These are phyloP conservation scores for Protea cynaroides DNA, from an alignment of 164 flowering plant species.

Conservation along the genomic window DNA sequence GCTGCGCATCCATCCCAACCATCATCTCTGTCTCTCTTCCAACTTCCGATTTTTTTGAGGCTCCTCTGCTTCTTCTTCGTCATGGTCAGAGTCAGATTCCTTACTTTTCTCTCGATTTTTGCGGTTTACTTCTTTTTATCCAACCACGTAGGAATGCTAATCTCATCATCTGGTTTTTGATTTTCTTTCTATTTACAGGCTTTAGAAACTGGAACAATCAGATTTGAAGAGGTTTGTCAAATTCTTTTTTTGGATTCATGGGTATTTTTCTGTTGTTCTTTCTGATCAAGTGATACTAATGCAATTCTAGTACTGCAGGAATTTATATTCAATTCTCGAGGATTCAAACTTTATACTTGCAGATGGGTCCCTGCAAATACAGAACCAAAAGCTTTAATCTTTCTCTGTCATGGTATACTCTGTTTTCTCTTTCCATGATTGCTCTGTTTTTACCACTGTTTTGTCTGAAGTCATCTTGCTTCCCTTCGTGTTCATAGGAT, in stretches of 20 bases:
- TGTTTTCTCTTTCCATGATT: too few species aligned
- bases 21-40: not conserved
- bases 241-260: not conserved
- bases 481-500: constrained; percentile 29
- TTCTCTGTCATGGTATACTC: constrained; percentile 47
- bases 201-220: not conserved
- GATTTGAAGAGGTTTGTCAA: not conserved
- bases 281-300: too few species aligned
- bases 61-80: not conserved
- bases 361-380: constrained; percentile 52
- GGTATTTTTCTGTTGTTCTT: too few species aligned
- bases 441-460: too few species aligned
- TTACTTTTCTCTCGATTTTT: not conserved
- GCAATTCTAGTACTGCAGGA: constrained; percentile 30
- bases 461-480: not conserved
- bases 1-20: too few species aligned
- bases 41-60: not conserved
- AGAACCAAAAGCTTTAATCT: constrained; percentile 65
- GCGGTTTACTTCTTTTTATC: too few species aligned
- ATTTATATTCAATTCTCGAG: constrained; percentile 38
- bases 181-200: not conserved
- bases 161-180: too few species aligned
- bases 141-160: too few species aligned
- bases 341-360: constrained; percentile 56
- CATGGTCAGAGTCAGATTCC: not conserved